Percentiles rank a stretch among this genome's conserved stretches.
phyloP scores from a whole-genome alignment of 208 protist species.

The Porcisia hertigi region DNA sequence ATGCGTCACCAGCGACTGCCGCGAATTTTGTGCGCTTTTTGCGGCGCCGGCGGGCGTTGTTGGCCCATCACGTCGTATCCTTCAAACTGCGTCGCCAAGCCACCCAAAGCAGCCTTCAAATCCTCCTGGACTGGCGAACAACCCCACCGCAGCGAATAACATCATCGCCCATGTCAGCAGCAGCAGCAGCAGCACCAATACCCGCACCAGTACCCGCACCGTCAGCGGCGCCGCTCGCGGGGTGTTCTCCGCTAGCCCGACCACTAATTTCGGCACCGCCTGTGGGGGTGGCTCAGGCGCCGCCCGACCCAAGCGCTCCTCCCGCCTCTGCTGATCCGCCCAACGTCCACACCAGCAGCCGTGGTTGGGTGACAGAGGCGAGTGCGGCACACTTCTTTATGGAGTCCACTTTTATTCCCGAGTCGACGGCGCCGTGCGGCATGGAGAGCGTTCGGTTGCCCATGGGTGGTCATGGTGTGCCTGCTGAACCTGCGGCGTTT shows the following conservation, averaged over 20 bases:
- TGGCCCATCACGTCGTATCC: constrained; percentile 15
- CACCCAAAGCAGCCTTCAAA: constrained; percentile 20
- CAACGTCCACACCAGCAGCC: too few species aligned
- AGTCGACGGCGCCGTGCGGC: constrained; percentile 19
- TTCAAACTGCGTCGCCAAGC: constrained; percentile 21
- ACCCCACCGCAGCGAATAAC: neutral
- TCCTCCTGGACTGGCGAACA: constrained; percentile 26
- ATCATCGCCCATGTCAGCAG: neutral
- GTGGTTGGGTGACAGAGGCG: constrained; percentile 25
- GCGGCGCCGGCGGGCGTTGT: neutral
- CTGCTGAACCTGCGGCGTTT: neutral
- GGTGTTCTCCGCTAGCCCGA: neutral
- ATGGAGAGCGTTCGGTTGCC: constrained; percentile 7
- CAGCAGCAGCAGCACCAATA: neutral
- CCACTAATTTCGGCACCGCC: too few species aligned
- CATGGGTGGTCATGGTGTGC: neutral
- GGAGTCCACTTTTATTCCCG: constrained; percentile 33
- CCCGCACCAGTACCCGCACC: neutral
- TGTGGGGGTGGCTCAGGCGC: neutral
- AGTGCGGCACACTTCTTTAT: constrained; percentile 28
- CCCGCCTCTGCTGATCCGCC: neutral
- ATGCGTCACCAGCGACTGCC: neutral
- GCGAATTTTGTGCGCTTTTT: constrained; percentile 7
- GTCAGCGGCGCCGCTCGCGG: neutral
- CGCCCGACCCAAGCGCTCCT: neutral